phyloP scores from a whole-genome alignment of 371 early-diverging fungal genomes.

The Apophysomyces ossiformis region DNA sequence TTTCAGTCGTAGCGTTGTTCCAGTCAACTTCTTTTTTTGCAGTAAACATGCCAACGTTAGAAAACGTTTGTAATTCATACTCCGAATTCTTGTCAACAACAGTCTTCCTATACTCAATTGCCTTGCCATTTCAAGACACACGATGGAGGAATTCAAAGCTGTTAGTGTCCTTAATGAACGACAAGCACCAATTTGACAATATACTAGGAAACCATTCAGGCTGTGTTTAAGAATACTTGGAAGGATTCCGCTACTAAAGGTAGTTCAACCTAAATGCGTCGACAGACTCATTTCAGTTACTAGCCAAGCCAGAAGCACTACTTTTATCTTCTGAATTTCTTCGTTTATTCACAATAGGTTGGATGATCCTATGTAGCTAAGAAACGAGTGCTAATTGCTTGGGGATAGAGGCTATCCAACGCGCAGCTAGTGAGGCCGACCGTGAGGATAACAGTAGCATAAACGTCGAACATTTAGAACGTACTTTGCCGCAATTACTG shows the following conservation, averaged over 20 bases:
- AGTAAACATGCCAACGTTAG: too few relatives aligned
- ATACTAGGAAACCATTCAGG: background rate
- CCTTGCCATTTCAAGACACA: too few relatives aligned
- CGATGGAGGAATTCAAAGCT: background rate
- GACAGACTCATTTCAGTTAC: background rate
- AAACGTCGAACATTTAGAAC: constrained; percentile 19
- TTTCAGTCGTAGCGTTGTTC: background rate
- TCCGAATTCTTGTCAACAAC: background rate
- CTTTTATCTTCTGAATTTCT: constrained; percentile 14
- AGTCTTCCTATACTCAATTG: too few relatives aligned
- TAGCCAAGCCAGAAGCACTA: constrained; percentile 16
- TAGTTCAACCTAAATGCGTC: background rate
- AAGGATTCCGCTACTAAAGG: background rate
- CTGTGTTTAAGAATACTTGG: background rate
- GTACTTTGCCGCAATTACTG: constrained; percentile 11
- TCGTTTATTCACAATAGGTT: constrained; percentile 14
- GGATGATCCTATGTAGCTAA: background rate
- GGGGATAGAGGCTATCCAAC: constrained; percentile 14
- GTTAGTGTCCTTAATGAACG: background rate
- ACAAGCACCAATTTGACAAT: background rate
- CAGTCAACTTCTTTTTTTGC: background rate
- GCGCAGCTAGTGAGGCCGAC: constrained; percentile 8
- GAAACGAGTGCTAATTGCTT: too few relatives aligned
- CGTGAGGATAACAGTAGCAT: constrained; percentile 8
- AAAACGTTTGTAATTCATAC: too few relatives aligned